Evolutionary conservation across 1,284 basidiomycete genomes (phyloP).

Genomic region (Peniophora sp.): DNA sequence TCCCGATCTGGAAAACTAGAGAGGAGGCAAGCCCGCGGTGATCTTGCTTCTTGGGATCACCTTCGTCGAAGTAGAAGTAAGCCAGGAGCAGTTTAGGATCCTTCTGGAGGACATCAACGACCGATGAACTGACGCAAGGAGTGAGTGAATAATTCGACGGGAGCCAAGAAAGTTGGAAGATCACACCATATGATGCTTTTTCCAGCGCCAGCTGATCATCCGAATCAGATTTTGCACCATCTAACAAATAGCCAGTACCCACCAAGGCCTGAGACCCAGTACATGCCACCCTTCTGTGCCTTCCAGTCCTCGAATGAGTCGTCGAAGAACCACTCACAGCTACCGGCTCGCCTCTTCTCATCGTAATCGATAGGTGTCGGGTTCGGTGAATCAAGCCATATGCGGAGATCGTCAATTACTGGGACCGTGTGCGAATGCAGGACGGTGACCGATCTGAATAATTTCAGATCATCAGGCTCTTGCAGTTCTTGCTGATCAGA

Average conservation of each 20-base stretch:
- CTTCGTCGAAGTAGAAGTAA: background rate
- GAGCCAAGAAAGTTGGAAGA: background rate
- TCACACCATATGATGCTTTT: background rate
- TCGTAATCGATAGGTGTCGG: background rate
- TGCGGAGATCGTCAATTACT: background rate
- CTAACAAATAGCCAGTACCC: background rate
- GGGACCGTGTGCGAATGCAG: too few relatives aligned
- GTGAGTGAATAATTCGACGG: background rate
- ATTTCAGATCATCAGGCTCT: too few relatives aligned
- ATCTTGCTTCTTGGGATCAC: background rate
- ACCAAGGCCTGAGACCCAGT: background rate
- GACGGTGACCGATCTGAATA: too few relatives aligned
- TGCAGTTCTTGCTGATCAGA: too few relatives aligned
- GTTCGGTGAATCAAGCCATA: background rate
- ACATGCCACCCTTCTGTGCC: background rate
- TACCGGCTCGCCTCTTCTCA: background rate
- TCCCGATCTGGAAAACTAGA: background rate
- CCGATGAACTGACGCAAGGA: background rate
- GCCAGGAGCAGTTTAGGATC: background rate
- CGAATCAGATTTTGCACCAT: background rate
- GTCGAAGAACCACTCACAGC: background rate
- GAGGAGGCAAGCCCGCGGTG: background rate
- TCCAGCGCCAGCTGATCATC: background rate
- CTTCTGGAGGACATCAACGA: background rate
- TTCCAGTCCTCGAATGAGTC: background rate